Evolutionary conservation across 176 grass and related monocot genomes (phyloP).

Genomic region (Canna indica): DNA sequence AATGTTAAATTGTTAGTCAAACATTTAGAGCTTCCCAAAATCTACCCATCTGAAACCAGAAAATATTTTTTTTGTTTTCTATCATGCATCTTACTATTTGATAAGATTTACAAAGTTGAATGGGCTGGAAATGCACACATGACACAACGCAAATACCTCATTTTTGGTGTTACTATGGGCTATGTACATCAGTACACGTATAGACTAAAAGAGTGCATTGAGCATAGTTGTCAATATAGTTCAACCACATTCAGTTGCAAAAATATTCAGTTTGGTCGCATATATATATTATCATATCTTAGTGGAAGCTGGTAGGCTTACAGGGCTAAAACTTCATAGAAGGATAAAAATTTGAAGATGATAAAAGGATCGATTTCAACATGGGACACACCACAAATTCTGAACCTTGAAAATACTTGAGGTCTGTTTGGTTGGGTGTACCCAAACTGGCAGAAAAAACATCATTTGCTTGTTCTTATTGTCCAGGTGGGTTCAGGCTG

Average conservation of each 20-base stretch:
- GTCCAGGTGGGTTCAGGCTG: slow-evolving; percentile 90
- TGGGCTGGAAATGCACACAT: not conserved
- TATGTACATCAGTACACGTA: not conserved
- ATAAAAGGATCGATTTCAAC: not conserved
- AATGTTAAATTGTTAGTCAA: slow-evolving; percentile 3
- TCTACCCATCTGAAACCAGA: not conserved
- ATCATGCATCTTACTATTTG: not conserved
- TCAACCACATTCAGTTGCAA: not conserved
- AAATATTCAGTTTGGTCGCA: not conserved
- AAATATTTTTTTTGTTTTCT: not conserved
- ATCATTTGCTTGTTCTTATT: slow-evolving; percentile 4
- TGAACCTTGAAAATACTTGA: not conserved
- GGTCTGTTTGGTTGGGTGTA: too few species aligned
- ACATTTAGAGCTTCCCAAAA: not conserved
- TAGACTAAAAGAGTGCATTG: not conserved
- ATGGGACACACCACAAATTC: not conserved
- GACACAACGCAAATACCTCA: too few species aligned
- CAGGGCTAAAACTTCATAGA: not conserved
- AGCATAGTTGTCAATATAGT: not conserved
- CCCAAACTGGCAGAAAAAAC: not conserved
- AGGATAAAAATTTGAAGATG: not conserved
- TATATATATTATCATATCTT: not conserved
- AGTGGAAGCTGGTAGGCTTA: not conserved
- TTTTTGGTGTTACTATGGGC: not conserved
- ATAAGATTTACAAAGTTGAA: not conserved